Base-by-base conservation (phyloP, 1,284 basidiomycete genomes). In the Puccinia novopanici region DNA sequence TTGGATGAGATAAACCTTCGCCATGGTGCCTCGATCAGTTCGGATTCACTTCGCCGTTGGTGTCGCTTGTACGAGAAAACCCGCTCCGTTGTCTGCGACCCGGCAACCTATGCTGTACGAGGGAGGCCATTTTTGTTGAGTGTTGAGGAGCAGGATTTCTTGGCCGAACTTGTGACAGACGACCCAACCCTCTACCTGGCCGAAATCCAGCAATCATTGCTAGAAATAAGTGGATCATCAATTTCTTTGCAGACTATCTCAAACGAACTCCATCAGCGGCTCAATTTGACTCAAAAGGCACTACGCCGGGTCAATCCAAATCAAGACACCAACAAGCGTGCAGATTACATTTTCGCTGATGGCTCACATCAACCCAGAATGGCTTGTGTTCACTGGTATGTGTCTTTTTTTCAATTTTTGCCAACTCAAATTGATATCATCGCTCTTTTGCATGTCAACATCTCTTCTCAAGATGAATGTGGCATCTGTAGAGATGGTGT, bases 391-490 rank as follows among this genome's bases (percentile, higher is more conserved):
- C 19, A 12, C 19, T 13, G 50, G 50, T 17, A 22, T 12, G 50
- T 52, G 42, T 8, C 4, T 4, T 4, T 13, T 52, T 52, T 19
- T n/a, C n/a, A n/a, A 15, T 52, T 17, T 45, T 45, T 6, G 8
- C 15, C 15, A 8, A 15, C 45, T 45, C 8, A 45, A 8, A 45
- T 45, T 45, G 45, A 45, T 57, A 19, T 9, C 22, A 6, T 19
- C 9, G 6, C 22, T 57, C 22, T 30, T 8, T 8, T 45, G 8
- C 15, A n/a, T 45, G 15, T 45, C 45, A 8, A 6, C 45, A 45
- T 8, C n/a, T n/a, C n/a, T n/a, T 45, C 6, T 45, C 19, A 17
- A 72, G 70, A 72, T 72, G 70, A 72, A n/a, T n/a, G 42, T 50
- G 70, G 70, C 9, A 34, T 72, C 1, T 72, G 22, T 6, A 17